Evolutionary conservation across 192 early-diverging fungal genomes (phyloP), one percentile per base, ranked within the genome.

Genomic region (Coemansia sp.): DNA sequence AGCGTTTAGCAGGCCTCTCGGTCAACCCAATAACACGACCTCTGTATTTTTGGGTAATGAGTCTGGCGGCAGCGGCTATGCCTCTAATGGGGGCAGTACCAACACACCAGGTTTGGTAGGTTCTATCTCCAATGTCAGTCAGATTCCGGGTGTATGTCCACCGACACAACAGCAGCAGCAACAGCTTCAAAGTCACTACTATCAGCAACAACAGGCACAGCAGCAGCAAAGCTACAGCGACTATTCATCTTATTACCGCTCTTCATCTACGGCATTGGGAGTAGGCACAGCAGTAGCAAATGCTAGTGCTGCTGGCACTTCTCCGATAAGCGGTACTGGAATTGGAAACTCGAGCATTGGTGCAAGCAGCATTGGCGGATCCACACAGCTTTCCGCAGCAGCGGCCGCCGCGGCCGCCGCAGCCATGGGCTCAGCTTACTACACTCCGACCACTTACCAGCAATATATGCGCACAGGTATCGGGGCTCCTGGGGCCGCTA

Each of bases 211-310:
- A 33, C 52, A 22, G 42, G 62, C 56, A 22, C 71, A 75, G 46
- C 64, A 60, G 51, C 67, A 69, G 51, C 69, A 69, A 10, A 66
- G 74, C 54, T 82, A 82, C 62, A 61, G 71, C 33, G 79, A 76
- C 56, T 82, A 82, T 51, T 67, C 74, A 20, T 36, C 70, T 6
- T 82, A 82, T 65, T 82, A 82, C 29, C 74, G 79, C 68, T 76
- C 79, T 19, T 71, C 79, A 8, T 76, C 78, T 10, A 69, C 70
- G 1, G 66, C 69, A 1, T 36, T 81, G 30, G 79, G 70, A 24
- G 39, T 78, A 46, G 66, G 46, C 11, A 51, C 64, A 2, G 11
- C 60, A 0, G 42, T 33, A 14, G 59, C 67, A 9, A 54, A 39
- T 2, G 55, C 60, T 5, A 19, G 27, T 20, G 70, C 39, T 6